Percentiles rank a stretch among this genome's conserved stretches.
These are phyloP conservation scores for Alternaria triticimaculans DNA, from an alignment of 2,329 filamentous ascomycete species.

Conservation along the genomic window DNA sequence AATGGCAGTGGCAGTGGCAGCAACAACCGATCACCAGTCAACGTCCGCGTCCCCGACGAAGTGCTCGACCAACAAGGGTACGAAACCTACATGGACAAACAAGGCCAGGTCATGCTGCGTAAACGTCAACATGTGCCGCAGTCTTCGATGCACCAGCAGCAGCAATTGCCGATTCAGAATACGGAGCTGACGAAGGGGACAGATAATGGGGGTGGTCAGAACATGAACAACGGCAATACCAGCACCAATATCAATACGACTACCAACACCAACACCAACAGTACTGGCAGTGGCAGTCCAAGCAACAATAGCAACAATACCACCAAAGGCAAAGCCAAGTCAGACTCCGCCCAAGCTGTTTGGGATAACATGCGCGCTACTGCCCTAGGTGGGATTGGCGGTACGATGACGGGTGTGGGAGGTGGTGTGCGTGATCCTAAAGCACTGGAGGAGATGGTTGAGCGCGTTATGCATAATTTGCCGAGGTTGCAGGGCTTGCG, in stretches of 20 bases:
- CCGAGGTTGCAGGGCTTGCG: slow-evolving; percentile 49
- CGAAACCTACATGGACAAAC: slow-evolving; percentile 58
- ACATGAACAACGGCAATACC: not conserved
- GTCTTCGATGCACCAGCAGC: not conserved
- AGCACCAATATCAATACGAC: not conserved
- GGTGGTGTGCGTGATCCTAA: slow-evolving; percentile 51
- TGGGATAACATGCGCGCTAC: not conserved
- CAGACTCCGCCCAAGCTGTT: slow-evolving; percentile 24
- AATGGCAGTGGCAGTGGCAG: not conserved
- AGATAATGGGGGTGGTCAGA: slow-evolving; percentile 3
- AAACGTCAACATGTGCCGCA: slow-evolving; percentile 46
- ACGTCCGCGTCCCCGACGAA: slow-evolving; percentile 53
- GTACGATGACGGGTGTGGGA: not conserved
- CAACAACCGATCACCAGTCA: slow-evolving; percentile 27
- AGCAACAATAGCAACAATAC: not conserved
- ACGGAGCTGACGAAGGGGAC: slow-evolving; percentile 12
- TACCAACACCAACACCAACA: not conserved
- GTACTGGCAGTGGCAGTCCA: not conserved
- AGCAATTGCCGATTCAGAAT: not conserved
- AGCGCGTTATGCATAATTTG: slow-evolving; percentile 55
- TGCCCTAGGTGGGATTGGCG: not conserved
- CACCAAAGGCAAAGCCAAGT: slow-evolving; percentile 30
- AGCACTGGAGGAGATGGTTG: slow-evolving; percentile 53
- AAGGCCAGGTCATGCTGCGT: slow-evolving; percentile 56
- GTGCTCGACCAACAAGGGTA: slow-evolving; percentile 58